These are phyloP conservation scores for Brassica carinata DNA, from an alignment of 345 rosid species.

Conservation along the genomic window DNA sequence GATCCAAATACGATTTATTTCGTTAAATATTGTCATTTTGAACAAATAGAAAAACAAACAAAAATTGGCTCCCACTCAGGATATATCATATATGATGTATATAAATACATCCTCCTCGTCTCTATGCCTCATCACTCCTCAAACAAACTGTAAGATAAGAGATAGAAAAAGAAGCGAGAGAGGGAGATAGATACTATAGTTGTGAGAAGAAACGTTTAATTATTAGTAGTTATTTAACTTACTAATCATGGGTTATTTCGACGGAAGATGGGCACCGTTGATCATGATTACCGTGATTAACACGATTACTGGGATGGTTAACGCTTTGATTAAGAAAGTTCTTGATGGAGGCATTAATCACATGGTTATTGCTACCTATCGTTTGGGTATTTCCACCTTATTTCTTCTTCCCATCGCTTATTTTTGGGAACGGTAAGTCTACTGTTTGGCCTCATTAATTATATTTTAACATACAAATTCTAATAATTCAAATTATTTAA, in stretches of 20 bases:
- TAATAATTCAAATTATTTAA: neutral
- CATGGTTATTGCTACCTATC: slow-evolving; percentile 60
- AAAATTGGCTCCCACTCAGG: slow-evolving; percentile 7
- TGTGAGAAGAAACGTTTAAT: neutral
- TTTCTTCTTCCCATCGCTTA: slow-evolving; percentile 60
- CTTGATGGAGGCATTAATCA: slow-evolving; percentile 59
- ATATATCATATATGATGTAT: neutral
- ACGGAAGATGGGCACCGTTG: slow-evolving; percentile 52
- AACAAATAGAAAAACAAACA: neutral
- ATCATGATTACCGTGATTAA: slow-evolving; percentile 39
- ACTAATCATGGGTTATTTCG: slow-evolving; percentile 30
- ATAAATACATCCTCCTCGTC: slow-evolving; percentile 11
- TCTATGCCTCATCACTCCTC: slow-evolving; percentile 28
- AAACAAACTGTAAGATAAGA: neutral
- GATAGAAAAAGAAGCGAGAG: neutral
- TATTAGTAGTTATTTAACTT: neutral
- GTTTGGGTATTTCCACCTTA: slow-evolving; percentile 52
- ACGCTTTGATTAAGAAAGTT: slow-evolving; percentile 58
- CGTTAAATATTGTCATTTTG: neutral
- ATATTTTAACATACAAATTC: neutral
- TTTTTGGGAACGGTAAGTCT: slow-evolving; percentile 56
- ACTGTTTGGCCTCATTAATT: neutral
- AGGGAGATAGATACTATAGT: neutral
- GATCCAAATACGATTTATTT: neutral
- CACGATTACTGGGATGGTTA: slow-evolving; percentile 46